Evolutionary conservation across 1,284 basidiomycete genomes (phyloP), one percentile per base, ranked within the genome.

Genomic region (Ganoderma sp.): DNA sequence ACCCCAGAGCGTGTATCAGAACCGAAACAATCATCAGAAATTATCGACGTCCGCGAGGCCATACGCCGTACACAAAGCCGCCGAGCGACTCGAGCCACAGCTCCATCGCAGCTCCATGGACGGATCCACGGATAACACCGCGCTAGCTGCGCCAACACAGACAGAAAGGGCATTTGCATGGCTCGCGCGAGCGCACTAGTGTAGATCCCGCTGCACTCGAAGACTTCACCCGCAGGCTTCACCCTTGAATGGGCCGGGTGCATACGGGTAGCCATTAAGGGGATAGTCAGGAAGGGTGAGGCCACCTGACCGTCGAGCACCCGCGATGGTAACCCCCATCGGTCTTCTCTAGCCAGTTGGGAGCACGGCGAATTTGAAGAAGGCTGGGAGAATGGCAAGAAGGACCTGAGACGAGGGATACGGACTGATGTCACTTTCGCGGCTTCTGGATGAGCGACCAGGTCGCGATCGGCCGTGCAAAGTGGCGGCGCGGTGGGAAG

Each of bases 191-290:
- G 28, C 52, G 17, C 52, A 34, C 25, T 1, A 28, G 15, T 22
- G 52, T 56, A 56, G 32, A 56, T 56, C 28, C 48, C 15, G 28
- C 25, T 56, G 25, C 25, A 56, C 28, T 8, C 32, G 19, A 56
- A 50, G 25, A 10, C 52, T 34, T 56, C 32, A 34, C 25, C 28
- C 6, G 32, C 32, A 32, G 25, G 22, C 52, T 34, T 56, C 32
- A 34, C 25, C 28, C 6, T 34, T 14, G 5, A 32, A 8, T 56
- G 15, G 14, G 17, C 52, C 52, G 52, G 25, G 52, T 56, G 28
- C 52, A 7, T 32, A 56, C 28, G 52, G 52, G 28, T 34, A 52
- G 48, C 48, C 25, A 56, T 56, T 56, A 56, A 56, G 52, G 52
- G 28, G 28, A 28, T 5, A 34, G 32, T 7, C 14, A 56, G 32